phyloP scores from a whole-genome alignment of 2,329 filamentous ascomycete genomes.

The Calonectria honghensis region DNA sequence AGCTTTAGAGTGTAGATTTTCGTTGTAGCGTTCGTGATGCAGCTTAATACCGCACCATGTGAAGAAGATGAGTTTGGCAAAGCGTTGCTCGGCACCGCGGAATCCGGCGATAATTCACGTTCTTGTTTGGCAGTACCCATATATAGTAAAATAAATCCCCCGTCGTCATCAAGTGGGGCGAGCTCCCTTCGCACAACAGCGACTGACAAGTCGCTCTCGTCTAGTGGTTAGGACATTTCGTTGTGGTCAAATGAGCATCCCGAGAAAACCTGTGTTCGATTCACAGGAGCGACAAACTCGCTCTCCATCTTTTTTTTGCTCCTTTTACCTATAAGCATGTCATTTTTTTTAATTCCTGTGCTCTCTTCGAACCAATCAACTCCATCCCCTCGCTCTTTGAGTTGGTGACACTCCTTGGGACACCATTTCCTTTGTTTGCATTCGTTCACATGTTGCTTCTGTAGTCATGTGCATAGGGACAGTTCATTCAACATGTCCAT shows the following conservation, averaged over 20 bases:
- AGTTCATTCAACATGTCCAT: no score
- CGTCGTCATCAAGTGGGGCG: constrained; percentile 1
- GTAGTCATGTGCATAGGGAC: no score
- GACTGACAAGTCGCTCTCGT: constrained; percentile 10
- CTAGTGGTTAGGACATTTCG: constrained; percentile 42
- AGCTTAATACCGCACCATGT: background rate
- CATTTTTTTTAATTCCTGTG: background rate
- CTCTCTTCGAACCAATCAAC: background rate
- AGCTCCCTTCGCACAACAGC: background rate
- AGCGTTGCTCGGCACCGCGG: background rate
- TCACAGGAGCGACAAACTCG: constrained; percentile 32
- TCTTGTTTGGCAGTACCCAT: background rate
- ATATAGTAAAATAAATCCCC: constrained; percentile 8
- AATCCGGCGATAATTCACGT: background rate
- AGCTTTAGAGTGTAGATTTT: background rate
- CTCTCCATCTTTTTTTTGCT: constrained; percentile 14
- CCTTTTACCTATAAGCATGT: background rate
- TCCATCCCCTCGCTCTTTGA: background rate
- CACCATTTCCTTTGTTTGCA: background rate
- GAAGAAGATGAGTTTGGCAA: background rate
- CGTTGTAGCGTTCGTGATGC: background rate
- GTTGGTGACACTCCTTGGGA: background rate
- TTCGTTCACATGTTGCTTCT: background rate
- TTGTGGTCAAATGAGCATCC: constrained; percentile 36
- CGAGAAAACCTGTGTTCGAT: constrained; percentile 42